Conservation (phyloP, 108 stramenopile species). For the Pseudonitzschia delicatissima region DNA sequence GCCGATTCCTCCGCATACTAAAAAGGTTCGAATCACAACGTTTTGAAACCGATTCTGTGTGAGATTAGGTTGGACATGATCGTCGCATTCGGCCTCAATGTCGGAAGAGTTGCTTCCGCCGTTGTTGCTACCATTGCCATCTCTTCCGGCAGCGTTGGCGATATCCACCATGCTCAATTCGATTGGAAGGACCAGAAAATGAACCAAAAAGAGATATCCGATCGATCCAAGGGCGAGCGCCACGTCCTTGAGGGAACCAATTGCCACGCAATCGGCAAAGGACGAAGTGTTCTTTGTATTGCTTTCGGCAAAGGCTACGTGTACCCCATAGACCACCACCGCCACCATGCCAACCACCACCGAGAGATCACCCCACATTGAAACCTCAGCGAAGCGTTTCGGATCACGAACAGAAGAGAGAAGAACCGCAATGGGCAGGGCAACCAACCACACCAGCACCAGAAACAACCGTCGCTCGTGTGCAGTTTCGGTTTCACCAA, state of each 20-base stretch:
- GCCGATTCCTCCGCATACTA: constrained; percentile 18
- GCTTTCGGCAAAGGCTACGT: background rate
- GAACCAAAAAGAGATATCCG: constrained; percentile 32
- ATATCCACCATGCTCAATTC: constrained; percentile 29
- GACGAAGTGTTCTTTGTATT: background rate
- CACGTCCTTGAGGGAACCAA: constrained; percentile 26
- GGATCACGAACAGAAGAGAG: constrained; percentile 27
- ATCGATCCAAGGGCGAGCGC: constrained; percentile 33
- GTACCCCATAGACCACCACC: constrained; percentile 20
- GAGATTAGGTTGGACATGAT: no score
- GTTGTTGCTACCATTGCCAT: no score
- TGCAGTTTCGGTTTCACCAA: background rate
- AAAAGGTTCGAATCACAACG: constrained; percentile 18
- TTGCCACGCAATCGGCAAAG: constrained; percentile 6
- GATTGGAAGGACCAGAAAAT: constrained; percentile 34
- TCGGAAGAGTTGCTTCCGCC: background rate
- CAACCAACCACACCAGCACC: constrained; percentile 2
- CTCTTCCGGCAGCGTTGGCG: no score
- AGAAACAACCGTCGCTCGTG: background rate
- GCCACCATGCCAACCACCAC: constrained; percentile 28
- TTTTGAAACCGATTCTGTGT: constrained; percentile 10
- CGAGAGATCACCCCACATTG: constrained; percentile 21
- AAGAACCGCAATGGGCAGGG: constrained; percentile 17
- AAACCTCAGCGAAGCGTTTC: constrained; percentile 29
- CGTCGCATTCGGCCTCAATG: background rate